Conservation (phyloP, 192 early-diverging fungal species). For the Coemansia erecta region DNA sequence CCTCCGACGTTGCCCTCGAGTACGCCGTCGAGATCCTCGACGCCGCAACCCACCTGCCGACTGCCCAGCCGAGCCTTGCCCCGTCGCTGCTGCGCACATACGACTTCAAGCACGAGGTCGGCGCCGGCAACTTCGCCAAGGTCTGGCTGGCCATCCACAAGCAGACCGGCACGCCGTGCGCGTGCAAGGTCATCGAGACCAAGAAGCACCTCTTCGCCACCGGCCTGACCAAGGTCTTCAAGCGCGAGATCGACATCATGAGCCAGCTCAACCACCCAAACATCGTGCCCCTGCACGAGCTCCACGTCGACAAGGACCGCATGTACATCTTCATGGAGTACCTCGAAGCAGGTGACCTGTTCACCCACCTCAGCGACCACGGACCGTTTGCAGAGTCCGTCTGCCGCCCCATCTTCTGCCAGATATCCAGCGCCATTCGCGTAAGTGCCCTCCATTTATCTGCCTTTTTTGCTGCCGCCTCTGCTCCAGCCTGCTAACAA, state of each 20-base stretch:
- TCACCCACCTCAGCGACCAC: constrained; percentile 38
- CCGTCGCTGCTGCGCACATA: constrained; percentile 31
- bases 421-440: constrained; percentile 46
- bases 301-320: constrained; percentile 42
- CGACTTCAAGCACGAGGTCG: constrained; percentile 51
- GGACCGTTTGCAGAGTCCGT: constrained; percentile 33
- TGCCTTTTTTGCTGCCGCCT: neutral
- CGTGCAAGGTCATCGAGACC: constrained; percentile 54
- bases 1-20: constrained; percentile 43
- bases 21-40: constrained; percentile 38
- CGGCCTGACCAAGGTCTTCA: constrained; percentile 44
- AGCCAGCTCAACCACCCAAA: constrained; percentile 36
- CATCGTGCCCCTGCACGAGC: constrained; percentile 45
- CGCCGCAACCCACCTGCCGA: neutral
- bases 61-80: constrained; percentile 15
- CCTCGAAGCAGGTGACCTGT: constrained; percentile 49
- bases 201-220: constrained; percentile 41
- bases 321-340: constrained; percentile 55
- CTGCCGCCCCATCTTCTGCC: constrained; percentile 50
- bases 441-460: constrained; percentile 2
- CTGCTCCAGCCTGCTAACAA: neutral
- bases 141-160: constrained; percentile 53
- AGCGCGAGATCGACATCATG: constrained; percentile 49
- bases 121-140: constrained; percentile 53
- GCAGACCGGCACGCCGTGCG: constrained; percentile 36